Base-by-base conservation (phyloP, 2,329 filamentous ascomycete species). In the Kalaharituber pfeilii region DNA sequence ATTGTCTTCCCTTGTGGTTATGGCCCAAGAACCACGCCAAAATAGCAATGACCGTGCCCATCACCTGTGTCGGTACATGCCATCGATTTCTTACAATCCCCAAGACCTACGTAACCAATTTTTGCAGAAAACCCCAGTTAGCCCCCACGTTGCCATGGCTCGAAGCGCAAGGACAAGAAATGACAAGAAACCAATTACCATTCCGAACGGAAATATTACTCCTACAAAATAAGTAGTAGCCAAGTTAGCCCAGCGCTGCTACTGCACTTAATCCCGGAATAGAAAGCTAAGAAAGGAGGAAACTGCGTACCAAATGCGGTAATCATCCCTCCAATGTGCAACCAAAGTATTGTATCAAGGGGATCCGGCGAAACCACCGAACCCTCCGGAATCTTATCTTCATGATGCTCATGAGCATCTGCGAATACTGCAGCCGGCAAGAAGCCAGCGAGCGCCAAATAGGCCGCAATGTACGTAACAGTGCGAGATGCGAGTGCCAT, bases 131-230 rank as follows among this genome's bases (percentile, higher is more conserved):
- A n/a, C n/a, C n/a, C n/a, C n/a, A n/a, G n/a, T n/a, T n/a, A n/a
- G n/a, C n/a, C n/a, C n/a, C n/a, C n/a, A n/a, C n/a, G n/a, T n/a
- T n/a, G n/a, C n/a, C n/a, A n/a, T n/a, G n/a, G n/a, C n/a, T n/a
- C n/a, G n/a, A n/a, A n/a, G n/a, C n/a, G n/a, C n/a, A n/a, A n/a
- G n/a, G n/a, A n/a, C n/a, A n/a, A n/a, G n/a, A n/a, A n/a, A n/a
- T n/a, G n/a, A n/a, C n/a, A n/a, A n/a, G n/a, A n/a, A n/a, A n/a
- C n/a, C n/a, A n/a, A n/a, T n/a, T 42, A 96, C 87, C 89, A 98
- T 96, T 63, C 91, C 91, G 15, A 86, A 75, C 9, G 91, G 91
- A 65, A 94, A 96, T 56, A 96, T 78, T 62, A 98, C 75, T 58
- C 91, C 91, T 50, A 30, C 3, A 47, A 11, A 47, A 47, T 5